Conservation (phyloP, 148 eudicot genomes). For the Bassia scoparia region DNA sequence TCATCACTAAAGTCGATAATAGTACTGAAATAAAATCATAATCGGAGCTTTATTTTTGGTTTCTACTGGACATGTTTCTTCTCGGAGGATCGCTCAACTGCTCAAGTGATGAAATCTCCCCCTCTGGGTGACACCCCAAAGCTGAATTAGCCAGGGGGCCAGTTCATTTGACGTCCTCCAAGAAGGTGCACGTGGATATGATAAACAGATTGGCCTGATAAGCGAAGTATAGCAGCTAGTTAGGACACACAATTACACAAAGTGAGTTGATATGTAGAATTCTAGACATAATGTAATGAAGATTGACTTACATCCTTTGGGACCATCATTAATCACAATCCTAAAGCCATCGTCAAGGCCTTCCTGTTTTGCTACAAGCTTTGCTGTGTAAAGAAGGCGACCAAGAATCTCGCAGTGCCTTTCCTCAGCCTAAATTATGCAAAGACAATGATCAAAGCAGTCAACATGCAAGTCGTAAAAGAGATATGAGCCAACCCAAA, state of each 20-base stretch:
- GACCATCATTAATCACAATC: conserved; percentile 86
- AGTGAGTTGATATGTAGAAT: background rate
- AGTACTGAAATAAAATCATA: no score
- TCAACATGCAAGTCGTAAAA: background rate
- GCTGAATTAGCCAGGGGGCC: conserved; percentile 84
- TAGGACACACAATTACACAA: background rate
- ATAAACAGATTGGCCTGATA: conserved; percentile 84
- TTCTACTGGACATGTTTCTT: background rate
- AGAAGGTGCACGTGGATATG: conserved; percentile 86
- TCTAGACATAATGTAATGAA: background rate
- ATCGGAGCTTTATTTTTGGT: conserved; percentile 6
- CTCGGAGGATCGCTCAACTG: background rate
- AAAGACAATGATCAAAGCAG: background rate
- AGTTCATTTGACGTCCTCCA: conserved; percentile 94
- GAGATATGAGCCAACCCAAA: background rate
- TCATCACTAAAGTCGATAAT: background rate
- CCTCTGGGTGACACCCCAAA: background rate
- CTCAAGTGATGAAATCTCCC: background rate
- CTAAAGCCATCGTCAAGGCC: conserved; percentile 84
- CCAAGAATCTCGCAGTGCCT: conserved; percentile 75
- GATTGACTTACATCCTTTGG: conserved; percentile 58
- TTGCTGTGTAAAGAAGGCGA: conserved; percentile 73
- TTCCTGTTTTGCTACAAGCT: conserved; percentile 81
- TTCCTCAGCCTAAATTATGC: conserved; percentile 70
- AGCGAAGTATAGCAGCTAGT: conserved; percentile 7